Conservation (phyloP, 2,329 filamentous ascomycete genomes). For the Neopestalotiopsis sp. region DNA sequence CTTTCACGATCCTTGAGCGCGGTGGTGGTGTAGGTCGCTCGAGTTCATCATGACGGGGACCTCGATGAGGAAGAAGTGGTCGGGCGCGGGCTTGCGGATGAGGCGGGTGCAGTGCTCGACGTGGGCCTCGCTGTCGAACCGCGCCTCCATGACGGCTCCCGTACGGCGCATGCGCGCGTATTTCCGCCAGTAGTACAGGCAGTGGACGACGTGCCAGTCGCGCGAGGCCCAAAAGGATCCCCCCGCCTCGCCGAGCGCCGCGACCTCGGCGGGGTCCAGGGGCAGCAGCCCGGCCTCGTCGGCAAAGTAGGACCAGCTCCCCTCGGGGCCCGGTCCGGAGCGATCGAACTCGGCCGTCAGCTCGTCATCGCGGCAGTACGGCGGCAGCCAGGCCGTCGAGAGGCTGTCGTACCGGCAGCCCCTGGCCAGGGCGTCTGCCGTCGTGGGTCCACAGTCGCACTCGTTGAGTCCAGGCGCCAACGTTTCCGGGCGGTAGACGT, state of each 20-base stretch:
- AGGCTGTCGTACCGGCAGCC: constrained; percentile 11
- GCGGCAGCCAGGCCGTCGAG: constrained; percentile 8
- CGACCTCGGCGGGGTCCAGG: not conserved
- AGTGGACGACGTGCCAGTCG: constrained; percentile 14
- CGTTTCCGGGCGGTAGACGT: not conserved
- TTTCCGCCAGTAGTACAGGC: constrained; percentile 11
- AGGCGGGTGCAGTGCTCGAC: constrained; percentile 11
- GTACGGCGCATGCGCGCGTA: not conserved
- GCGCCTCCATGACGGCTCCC: not conserved
- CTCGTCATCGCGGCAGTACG: constrained; percentile 11
- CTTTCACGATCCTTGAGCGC: not conserved
- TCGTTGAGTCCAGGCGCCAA: not conserved
- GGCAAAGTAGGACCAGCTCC: constrained; percentile 1
- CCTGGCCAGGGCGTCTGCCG: not conserved
- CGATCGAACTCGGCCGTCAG: constrained; percentile 7
- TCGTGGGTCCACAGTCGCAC: constrained; percentile 3
- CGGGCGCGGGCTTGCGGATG: constrained; percentile 3
- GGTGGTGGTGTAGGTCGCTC: not conserved
- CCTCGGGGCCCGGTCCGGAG: not conserved
- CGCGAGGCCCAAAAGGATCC: not conserved
- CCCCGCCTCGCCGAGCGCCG: not conserved
- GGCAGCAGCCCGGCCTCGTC: not conserved
- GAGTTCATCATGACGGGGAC: constrained; percentile 7
- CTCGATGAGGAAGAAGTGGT: constrained; percentile 5
- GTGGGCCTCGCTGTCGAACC: constrained; percentile 2